These are phyloP conservation scores for Xanthoconium stramineum DNA, from an alignment of 768 basidiomycete species.

Conservation along the genomic window DNA sequence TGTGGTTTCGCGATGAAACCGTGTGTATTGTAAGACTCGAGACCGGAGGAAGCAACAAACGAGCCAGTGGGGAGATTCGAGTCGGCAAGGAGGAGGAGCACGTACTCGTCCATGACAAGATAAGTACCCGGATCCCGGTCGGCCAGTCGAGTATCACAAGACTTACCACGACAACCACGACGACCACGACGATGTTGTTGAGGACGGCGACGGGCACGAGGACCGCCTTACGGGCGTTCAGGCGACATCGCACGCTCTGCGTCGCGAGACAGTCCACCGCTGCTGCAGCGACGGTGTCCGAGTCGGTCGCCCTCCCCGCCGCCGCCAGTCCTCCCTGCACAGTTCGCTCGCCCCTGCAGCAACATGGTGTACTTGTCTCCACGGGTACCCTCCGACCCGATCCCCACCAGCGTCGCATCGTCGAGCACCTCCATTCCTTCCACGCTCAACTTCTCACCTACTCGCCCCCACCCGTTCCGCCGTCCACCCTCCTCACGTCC, in stretches of 20 bases:
- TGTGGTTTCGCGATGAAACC: slow-evolving; percentile 52
- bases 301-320: neutral
- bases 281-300: neutral
- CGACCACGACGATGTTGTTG: slow-evolving; percentile 2
- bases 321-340: neutral
- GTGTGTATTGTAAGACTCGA: slow-evolving; percentile 88
- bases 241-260: slow-evolving; percentile 1
- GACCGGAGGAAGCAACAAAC: slow-evolving; percentile 91
- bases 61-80: slow-evolving; percentile 96
- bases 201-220: slow-evolving; percentile 2
- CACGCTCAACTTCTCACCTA: slow-evolving; percentile 71
- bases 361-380: slow-evolving; percentile 48
- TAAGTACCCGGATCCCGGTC: too few relatives aligned
- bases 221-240: neutral
- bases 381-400: slow-evolving; percentile 65
- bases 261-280: slow-evolving; percentile 14
- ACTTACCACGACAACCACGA: neutral
- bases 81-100: slow-evolving; percentile 80
- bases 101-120: slow-evolving; percentile 40
- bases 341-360: slow-evolving; percentile 29
- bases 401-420: slow-evolving; percentile 79
- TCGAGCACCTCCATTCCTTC: slow-evolving; percentile 76
- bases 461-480: slow-evolving; percentile 60
- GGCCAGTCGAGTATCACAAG: too few relatives aligned
- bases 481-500: slow-evolving; percentile 30